Evolutionary conservation across 192 early-diverging fungal species (phyloP), one percentile per base, ranked within the genome.

Genomic region (Chytriomyces sp.): DNA sequence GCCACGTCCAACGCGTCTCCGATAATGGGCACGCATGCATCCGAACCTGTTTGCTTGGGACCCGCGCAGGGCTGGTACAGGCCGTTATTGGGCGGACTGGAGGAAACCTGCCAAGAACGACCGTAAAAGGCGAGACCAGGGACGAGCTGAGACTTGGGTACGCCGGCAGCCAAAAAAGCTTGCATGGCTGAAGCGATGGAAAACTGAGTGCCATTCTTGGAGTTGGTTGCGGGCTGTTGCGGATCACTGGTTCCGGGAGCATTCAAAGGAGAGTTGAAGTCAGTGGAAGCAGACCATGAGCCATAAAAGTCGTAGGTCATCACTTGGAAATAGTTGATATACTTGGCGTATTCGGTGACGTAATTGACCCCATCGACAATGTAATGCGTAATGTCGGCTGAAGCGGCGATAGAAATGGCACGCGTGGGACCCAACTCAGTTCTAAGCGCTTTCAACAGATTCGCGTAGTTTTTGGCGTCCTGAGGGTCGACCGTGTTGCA

Each of bases 301-400:
- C 64, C 64, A 31, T 65, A 65, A 65, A 65, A 65, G 64, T 65
- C 64, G 49, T 65, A 65, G 4, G 40, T 52, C 64, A 65, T 65
- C 40, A 65, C 40, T 52, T 65, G 64, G 1, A 33, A 17, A 7
- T 65, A 65, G 41, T 41, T 52, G 30, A 65, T 41, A 19, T 19
- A 65, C 41, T 65, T 65, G 1, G 33, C 33, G 28, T 52, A 52
- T n/a, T 65, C 26, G 38, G 38, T 10, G 64, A 52, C n/a, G n/a
- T 65, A 52, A 41, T 65, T 65, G 8, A 34, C 33, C 7, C 64
- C 64, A 4, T 52, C 60, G 44, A 52, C 44, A 28, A 52, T 52
- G 64, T 65, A 65, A 30, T 31, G 64, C n/a, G 38, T 28, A 22
- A 31, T 32, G 8, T 52, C 40, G 44, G 41, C 64, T 8, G 64